Base-by-base conservation (phyloP, 441 rosid species). In the Jatropha multifida region DNA sequence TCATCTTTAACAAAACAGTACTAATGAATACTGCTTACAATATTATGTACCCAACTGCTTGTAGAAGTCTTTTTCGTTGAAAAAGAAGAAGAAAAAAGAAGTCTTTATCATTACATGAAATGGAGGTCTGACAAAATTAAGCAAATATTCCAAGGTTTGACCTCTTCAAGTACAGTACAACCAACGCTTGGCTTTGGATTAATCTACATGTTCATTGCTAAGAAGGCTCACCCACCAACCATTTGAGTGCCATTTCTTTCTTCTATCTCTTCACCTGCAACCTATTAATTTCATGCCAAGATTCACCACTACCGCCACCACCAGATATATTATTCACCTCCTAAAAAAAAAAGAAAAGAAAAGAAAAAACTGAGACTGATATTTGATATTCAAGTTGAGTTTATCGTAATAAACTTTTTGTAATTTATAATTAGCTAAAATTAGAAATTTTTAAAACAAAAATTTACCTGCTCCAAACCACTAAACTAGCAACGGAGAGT, bases 161-260 rank as follows among this genome's bases (percentile, higher is more conserved):
- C 17, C 46, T 3, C 3, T 8, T 13, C 68, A 14, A 15, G 23
- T 32, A 23, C 23, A 23, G 23, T 41, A 20, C 2, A 40, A 27
- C 23, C 68, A 79, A 74, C 59, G 51, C 65, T 63, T 61, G 42
- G 42, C 40, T 68, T 78, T 41, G 65, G 58, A 72, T 75, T 37
- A 62, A 44, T 74, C 58, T 23, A 37, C 13, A 23, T 42, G n/a
- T 1, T 6, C 23, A 23, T 23, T 23, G 23, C 0, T 23, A 23
- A 23, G 23, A 23, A 23, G 32, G 10, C 8, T 0, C 12, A 7
- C 13, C 63, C 15, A 14, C 32, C 17, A 48, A 73, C 20, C 2
- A 55, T n/a, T 41, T 71, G 44, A 48, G 26, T 64, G 23, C 8
- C 48, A 64, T 20, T 42, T 38, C 46, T 68, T 26, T 71, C 51